Evolutionary conservation across 106 monocot species (phyloP), one percentile per base, ranked within the genome.

Genomic region (Phalaenopsis aphrodite): DNA sequence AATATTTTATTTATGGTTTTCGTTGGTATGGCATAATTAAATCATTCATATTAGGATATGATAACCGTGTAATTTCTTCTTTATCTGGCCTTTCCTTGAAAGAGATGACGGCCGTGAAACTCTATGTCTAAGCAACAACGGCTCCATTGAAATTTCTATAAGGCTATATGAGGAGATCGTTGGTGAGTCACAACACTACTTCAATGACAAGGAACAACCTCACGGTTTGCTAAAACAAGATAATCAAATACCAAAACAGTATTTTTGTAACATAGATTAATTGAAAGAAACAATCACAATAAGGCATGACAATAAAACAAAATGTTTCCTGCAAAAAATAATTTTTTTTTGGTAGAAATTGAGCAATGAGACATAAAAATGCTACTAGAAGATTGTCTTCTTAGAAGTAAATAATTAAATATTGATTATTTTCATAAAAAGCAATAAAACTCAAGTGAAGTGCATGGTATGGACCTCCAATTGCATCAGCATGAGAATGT

Each of bases 401-500:
- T 57, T 16, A 57, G 18, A 11, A 68, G 5, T 30, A 68, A 36
- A 68, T 68, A 68, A 9, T 36, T 37, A 9, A 36, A 69, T 39
- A 39, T 15, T 39, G 69, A 39, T 69, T 15, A 69, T 69, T 14
- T 69, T 39, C 69, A 15, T 23, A 69, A 69, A 61, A 21, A 23
- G 69, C 14, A 69, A 39, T 7, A 69, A 69, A 8, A 39, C 14
- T 39, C 11, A 15, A 69, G 39, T 61, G 8, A 52, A 12, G 1
- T 48, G 58, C 2, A 81, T 64, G 47, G 38, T 21, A 68, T 55
- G 64, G 56, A 99, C 99, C 99, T 95, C 99, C 99, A 84, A 99
- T 99, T 64, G 99, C 99, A 89, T 99, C 99, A 79, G 95, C 99
- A 93, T 99, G 99, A 79, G 99, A 99, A 88, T 95, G 99, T 18